Evolutionary conservation across 768 basidiomycete genomes (phyloP), one percentile per base, ranked within the genome.

Genomic region (Termitomyces sp.): DNA sequence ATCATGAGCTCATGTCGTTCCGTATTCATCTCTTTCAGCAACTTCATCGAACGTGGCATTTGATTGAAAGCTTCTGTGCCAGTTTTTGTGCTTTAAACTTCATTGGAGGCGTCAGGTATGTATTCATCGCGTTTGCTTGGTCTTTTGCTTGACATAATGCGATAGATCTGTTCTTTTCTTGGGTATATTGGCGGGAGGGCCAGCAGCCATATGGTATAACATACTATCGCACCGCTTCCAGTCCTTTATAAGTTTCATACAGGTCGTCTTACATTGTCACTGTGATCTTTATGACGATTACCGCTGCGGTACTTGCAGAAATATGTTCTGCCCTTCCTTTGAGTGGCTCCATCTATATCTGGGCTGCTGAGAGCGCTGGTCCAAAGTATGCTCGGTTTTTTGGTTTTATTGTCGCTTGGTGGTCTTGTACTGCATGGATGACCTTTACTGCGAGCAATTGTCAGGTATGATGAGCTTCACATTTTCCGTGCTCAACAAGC

Each of bases 401-500:
- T 59, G 93, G 91, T 0, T 93, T 94, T 71, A 68, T 92, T 53
- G 93, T 94, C 15, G 93, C 93, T 32, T 96, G 90, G 88, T 96
- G 93, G 93, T 77, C 90, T 12, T 87, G 85, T 55, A 93, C 92
- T 1, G 93, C 93, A n/a, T 96, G 93, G 93, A 93, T 93, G 82
- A 95, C 93, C 0, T 96, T 94, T 62, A 78, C 84, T 40, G 93
- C 93, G 9, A 83, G 88, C 24, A 94, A 92, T 65, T 92, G 89
- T 56, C 91, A 93, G 74, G 93, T 87, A 44, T 35, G 79, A 2
- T 57, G 4, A 12, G 42, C 19, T 10, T 15, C 8, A 34, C 24
- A 17, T 55, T 48, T 11, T 22, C 26, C 40, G 22, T 41, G 43
- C 42, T 6, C 17, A 10, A 38, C n/a, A 5, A 21, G 15, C 41